These are phyloP conservation scores for Tricholoma saponaceum DNA, from an alignment of 768 basidiomycete genomes.

Conservation along the genomic window DNA sequence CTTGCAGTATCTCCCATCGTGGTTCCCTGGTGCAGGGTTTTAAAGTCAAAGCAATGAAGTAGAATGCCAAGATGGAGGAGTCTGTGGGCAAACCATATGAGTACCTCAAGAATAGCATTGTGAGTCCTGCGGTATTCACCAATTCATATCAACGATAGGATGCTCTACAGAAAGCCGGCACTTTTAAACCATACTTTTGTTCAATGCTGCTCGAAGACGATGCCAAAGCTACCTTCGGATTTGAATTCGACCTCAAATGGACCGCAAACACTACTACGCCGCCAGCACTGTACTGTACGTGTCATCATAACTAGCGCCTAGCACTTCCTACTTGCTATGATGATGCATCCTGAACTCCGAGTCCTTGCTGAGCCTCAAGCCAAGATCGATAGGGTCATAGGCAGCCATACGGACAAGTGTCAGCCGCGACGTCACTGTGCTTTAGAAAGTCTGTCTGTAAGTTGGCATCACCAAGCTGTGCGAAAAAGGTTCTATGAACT, in stretches of 20 bases:
- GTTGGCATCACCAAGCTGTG: no score
- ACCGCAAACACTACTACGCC: slow-evolving; percentile 76
- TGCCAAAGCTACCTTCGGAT: slow-evolving; percentile 32
- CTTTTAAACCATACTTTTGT: slow-evolving; percentile 36
- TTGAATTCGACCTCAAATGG: slow-evolving; percentile 73
- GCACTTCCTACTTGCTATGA: slow-evolving; percentile 60
- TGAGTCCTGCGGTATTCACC: slow-evolving; percentile 23
- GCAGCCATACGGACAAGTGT: no score
- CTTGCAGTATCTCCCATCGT: slow-evolving; percentile 56
- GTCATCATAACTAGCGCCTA: slow-evolving; percentile 46
- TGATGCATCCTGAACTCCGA: slow-evolving; percentile 58
- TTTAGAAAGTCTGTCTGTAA: no score
- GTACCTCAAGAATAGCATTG: slow-evolving; percentile 54
- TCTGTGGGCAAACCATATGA: slow-evolving; percentile 63
- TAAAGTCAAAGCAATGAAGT: slow-evolving; percentile 43
- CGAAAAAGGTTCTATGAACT: no score
- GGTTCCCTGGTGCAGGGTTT: slow-evolving; percentile 72
- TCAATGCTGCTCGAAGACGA: slow-evolving; percentile 55
- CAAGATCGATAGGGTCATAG: slow-evolving; percentile 62
- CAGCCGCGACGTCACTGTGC: no score
- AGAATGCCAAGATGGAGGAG: slow-evolving; percentile 63
- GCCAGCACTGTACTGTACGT: slow-evolving; percentile 56
- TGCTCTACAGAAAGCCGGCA: slow-evolving; percentile 33
- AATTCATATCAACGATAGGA: neutral
- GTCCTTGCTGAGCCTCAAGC: slow-evolving; percentile 53